A percentile compares a stretch with the other conserved stretches of the same genome.
Evolutionary conservation across 768 basidiomycete species (phyloP).

Genomic region (Boletus coccyginus): DNA sequence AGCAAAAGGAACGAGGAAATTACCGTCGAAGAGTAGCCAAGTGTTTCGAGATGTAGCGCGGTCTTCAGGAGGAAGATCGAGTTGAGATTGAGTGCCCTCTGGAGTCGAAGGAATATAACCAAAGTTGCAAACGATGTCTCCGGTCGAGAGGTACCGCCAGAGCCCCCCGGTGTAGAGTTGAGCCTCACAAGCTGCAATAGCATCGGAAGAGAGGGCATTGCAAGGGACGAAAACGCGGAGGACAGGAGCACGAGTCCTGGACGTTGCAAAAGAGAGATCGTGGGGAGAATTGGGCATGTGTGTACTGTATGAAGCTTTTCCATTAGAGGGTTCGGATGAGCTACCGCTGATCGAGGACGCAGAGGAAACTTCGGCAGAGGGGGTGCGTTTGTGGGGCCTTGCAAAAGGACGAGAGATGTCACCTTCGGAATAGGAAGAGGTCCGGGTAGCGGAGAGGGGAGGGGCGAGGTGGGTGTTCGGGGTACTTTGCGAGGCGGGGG

Average conservation of each 20-base stretch:
- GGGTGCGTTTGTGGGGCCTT: constrained; percentile 39
- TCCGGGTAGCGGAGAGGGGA: constrained; percentile 13
- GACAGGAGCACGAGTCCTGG: constrained; percentile 65
- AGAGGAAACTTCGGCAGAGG: constrained; percentile 44
- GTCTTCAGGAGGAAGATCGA: constrained; percentile 19
- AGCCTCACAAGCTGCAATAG: constrained; percentile 58
- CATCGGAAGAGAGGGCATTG: constrained; percentile 42
- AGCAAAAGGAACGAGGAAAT: constrained; percentile 55
- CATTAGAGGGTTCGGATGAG: constrained; percentile 22
- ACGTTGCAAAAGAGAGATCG: constrained; percentile 59
- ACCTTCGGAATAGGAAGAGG: constrained; percentile 38
- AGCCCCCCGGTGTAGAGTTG: constrained; percentile 66
- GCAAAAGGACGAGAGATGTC: constrained; percentile 34
- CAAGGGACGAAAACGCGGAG: constrained; percentile 76
- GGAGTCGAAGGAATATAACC: constrained; percentile 61
- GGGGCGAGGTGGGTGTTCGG: neutral
- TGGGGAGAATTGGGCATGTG: constrained; percentile 44
- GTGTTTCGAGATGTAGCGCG: constrained; percentile 30
- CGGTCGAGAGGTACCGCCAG: constrained; percentile 73
- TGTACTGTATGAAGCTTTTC: constrained; percentile 14
- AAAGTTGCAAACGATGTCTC: constrained; percentile 78
- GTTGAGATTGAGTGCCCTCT: constrained; percentile 24
- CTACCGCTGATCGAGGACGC: constrained; percentile 35
- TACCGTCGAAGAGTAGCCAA: constrained; percentile 78
- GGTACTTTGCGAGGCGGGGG: constrained; percentile 9